Conservation (phyloP, 257 asterid species). For the Craterostigma plantagineum region DNA sequence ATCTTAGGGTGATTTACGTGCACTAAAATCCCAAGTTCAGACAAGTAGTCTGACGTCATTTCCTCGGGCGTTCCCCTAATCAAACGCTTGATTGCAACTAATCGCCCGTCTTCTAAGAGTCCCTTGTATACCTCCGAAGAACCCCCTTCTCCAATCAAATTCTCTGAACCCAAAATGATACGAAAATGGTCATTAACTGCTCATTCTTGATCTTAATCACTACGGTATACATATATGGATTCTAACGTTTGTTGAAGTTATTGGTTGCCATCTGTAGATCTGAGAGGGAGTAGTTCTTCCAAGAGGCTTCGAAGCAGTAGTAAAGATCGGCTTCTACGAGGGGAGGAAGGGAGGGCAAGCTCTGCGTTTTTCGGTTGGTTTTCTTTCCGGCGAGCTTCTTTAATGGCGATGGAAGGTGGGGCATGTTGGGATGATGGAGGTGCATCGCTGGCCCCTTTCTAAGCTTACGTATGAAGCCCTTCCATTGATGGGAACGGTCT, state of each 20-base stretch:
- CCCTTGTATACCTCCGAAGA: conserved; percentile 94
- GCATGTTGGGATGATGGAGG: conserved; percentile 45
- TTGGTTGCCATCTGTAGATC: conserved; percentile 57
- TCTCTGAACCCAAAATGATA: conserved; percentile 16
- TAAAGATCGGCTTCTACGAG: conserved; percentile 40
- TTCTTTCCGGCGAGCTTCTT: conserved; percentile 52
- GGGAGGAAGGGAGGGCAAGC: conserved; percentile 44
- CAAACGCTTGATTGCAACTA: conserved; percentile 72
- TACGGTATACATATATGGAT: background rate
- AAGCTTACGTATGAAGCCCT: conserved; percentile 60
- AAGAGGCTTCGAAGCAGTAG: conserved; percentile 55
- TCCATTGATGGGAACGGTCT: too few species aligned
- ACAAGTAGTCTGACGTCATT: conserved; percentile 75
- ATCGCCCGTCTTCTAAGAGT: conserved; percentile 51
- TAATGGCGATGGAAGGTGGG: conserved; percentile 62
- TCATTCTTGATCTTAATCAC: background rate
- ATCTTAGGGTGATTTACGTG: conserved; percentile 88
- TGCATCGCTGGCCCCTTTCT: conserved; percentile 62
- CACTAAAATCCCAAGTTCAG: conserved; percentile 88
- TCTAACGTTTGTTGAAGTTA: conserved; percentile 44
- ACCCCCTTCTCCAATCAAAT: conserved; percentile 90
- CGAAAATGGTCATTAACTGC: background rate
- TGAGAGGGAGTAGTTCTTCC: conserved; percentile 71
- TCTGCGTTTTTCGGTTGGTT: conserved; percentile 22
- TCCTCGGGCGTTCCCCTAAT: conserved; percentile 77